Conservation (phyloP, 164 flowering plant genomes). For the Protea cynaroides region DNA sequence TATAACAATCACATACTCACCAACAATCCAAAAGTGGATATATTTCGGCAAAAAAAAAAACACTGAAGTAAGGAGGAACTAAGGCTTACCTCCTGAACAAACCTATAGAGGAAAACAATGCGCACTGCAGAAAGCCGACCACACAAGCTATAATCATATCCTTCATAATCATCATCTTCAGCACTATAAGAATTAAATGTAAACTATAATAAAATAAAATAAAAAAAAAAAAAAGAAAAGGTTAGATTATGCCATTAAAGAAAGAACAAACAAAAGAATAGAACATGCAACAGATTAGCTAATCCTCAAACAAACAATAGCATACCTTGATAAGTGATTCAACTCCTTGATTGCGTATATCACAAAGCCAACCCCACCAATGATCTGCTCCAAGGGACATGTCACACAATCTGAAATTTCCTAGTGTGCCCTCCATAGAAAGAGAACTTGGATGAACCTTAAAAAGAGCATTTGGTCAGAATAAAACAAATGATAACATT, state of each 20-base stretch:
- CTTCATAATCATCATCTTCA: slow-evolving; percentile 95
- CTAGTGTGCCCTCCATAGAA: slow-evolving; percentile 85
- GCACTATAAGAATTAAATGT: slow-evolving; percentile 74
- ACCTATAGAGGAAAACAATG: slow-evolving; percentile 86
- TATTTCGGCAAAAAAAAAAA: neutral
- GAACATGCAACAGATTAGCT: neutral
- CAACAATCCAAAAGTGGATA: neutral
- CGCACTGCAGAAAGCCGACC: slow-evolving; percentile 95
- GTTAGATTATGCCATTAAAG: slow-evolving; percentile 1
- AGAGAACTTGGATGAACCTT: slow-evolving; percentile 91
- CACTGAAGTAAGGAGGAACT: neutral
- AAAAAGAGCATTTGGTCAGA: slow-evolving; percentile 10
- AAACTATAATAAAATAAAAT: slow-evolving; percentile 46
- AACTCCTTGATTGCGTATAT: slow-evolving; percentile 78
- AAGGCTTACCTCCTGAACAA: slow-evolving; percentile 82
- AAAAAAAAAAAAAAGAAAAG: slow-evolving; percentile 2
- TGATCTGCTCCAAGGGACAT: slow-evolving; percentile 70
- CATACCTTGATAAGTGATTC: slow-evolving; percentile 92
- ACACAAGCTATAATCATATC: slow-evolving; percentile 81
- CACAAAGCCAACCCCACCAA: slow-evolving; percentile 95
- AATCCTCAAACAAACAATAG: neutral
- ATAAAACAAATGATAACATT: neutral
- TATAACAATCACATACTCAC: neutral
- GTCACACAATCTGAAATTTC: slow-evolving; percentile 85
- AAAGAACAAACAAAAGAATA: neutral